phyloP scores from a whole-genome alignment of 495 filamentous ascomycete species.

The Parathielavia hyrcaniae region DNA sequence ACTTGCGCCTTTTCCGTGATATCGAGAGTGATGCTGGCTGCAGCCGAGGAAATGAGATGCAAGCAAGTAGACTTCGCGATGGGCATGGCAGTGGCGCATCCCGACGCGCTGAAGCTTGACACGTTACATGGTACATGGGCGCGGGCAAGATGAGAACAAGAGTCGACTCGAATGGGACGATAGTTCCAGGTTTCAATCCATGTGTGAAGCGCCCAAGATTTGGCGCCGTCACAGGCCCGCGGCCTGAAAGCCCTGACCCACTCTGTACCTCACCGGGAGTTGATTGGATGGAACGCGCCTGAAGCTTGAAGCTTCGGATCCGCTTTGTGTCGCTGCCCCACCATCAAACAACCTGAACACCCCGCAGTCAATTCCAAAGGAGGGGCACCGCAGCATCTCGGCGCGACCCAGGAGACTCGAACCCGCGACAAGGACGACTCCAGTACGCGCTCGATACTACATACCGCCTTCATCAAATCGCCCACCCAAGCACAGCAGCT shows the following conservation, averaged over 20 bases:
- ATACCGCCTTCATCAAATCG: neutral
- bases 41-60: neutral
- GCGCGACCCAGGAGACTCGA: conserved; percentile 5
- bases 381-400: conserved; percentile 20
- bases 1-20: neutral
- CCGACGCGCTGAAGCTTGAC: neutral
- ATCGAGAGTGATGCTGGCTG: neutral
- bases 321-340: conserved; percentile 16
- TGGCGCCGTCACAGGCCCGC: neutral
- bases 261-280: neutral
- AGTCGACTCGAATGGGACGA: neutral
- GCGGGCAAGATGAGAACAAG: neutral
- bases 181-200: too few relatives aligned
- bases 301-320: too few relatives aligned
- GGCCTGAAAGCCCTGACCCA: too few relatives aligned
- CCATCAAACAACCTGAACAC: conserved; percentile 23
- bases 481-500: neutral
- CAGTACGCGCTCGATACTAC: conserved; percentile 10
- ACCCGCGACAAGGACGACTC: conserved; percentile 11
- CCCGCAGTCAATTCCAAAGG: conserved; percentile 21
- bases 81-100: neutral
- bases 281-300: conserved; percentile 2
- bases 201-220: neutral
- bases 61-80: neutral
- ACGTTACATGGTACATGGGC: neutral